A percentile compares a stretch with the other conserved stretches of the same genome.
Evolutionary conservation across 129 eudicot species (phyloP).

Genomic region (Apium graveolens): DNA sequence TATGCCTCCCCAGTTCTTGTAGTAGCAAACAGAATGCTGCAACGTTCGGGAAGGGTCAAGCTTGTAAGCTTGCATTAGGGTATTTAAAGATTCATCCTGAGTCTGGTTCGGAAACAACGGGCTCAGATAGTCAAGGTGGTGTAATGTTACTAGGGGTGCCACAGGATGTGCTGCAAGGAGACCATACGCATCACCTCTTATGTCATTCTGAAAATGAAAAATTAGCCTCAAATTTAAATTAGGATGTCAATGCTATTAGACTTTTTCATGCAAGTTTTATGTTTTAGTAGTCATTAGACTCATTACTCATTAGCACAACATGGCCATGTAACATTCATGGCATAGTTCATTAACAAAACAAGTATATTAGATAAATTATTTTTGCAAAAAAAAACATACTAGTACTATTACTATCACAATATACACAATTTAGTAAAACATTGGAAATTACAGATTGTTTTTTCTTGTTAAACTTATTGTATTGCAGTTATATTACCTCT

Average conservation of each 20-base stretch:
- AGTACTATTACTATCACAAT: too few species aligned
- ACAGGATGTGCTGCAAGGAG: slow-evolving; percentile 36
- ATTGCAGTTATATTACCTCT: too few species aligned
- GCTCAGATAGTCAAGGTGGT: slow-evolving; percentile 28
- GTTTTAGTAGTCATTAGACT: background rate
- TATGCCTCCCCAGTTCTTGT: slow-evolving; percentile 36
- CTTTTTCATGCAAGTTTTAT: background rate
- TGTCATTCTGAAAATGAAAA: slow-evolving; percentile 17
- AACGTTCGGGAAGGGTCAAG: slow-evolving; percentile 24
- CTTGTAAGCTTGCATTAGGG: slow-evolving; percentile 18
- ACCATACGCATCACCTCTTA: slow-evolving; percentile 24
- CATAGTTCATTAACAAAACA: too few species aligned
- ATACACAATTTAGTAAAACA: too few species aligned
- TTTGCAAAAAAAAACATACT: too few species aligned
- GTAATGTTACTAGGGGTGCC: slow-evolving; percentile 32
- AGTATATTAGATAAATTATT: too few species aligned
- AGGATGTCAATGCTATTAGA: background rate
- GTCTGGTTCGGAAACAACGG: slow-evolving; percentile 24
- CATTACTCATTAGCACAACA: too few species aligned
- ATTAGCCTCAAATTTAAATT: background rate
- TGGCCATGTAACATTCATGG: background rate
- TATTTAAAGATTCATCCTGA: slow-evolving; percentile 17
- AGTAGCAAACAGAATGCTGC: slow-evolving; percentile 75
- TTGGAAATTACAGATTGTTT: too few species aligned
- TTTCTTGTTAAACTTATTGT: too few species aligned